Evolutionary conservation across 305 asterid species (phyloP).

Genomic region (Fraxinus sp.): DNA sequence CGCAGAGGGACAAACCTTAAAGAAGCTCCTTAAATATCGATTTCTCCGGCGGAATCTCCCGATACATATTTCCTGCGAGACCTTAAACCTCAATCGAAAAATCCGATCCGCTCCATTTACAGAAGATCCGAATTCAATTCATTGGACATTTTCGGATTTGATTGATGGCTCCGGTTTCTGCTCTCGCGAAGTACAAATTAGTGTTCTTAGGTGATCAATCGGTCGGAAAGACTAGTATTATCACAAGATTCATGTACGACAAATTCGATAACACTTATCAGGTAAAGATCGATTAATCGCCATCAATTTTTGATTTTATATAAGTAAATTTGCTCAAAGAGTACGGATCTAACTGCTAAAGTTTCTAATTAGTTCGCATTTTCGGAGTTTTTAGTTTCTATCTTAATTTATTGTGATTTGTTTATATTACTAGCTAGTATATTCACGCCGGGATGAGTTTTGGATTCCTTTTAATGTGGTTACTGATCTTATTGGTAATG

Average conservation of each 20-base stretch:
- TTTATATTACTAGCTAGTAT: neutral
- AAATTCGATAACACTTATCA: constrained; percentile 21
- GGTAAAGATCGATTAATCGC: constrained; percentile 4
- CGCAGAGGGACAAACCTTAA: neutral
- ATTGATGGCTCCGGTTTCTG: constrained; percentile 56
- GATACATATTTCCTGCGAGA: neutral
- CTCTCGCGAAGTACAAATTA: neutral
- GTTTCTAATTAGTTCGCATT: neutral
- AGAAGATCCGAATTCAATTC: neutral
- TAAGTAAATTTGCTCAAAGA: neutral
- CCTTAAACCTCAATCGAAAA: neutral
- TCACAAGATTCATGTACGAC: neutral
- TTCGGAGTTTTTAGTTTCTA: neutral
- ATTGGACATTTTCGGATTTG: constrained; percentile 11
- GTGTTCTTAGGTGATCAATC: neutral
- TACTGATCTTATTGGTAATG: neutral
- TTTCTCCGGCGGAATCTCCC: neutral
- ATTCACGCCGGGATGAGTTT: neutral
- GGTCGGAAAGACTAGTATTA: constrained; percentile 32
- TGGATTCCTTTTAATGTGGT: neutral
- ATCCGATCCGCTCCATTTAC: neutral
- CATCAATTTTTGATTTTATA: neutral
- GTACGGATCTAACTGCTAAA: neutral
- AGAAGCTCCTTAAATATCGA: neutral
- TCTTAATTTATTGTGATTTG: neutral